Evolutionary conservation across 257 asterid genomes (phyloP), one percentile per base, ranked within the genome.

Genomic region (Solanum raphanifolium): DNA sequence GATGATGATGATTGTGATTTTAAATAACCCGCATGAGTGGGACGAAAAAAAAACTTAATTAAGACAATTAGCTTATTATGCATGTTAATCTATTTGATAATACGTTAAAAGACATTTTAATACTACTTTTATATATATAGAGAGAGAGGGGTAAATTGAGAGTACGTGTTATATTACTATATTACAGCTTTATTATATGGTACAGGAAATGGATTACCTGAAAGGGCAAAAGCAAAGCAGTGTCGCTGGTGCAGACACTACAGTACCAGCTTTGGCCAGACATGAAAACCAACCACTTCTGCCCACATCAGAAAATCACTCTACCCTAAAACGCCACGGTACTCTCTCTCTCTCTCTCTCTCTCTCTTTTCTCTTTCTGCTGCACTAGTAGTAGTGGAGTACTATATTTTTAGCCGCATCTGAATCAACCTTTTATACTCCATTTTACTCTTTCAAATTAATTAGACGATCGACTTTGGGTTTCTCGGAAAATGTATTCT

Each of bases 141-240:
- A 23, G 11, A 75, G 20, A 12, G 11, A 75, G 20, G 6, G 34
- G 43, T 12, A 43, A 85, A 41, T 13, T 66, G n/a, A 86, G 58
- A 38, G 66, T 21, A 48, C 71, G 25, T 86, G 25, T 86, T 7
- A 29, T 72, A 27, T 85, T 71, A 31, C 62, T 3, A 20, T 55
- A 55, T 55, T 55, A 55, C 66, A 12, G 38, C 25, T 85, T 85
- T 66, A 18, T 55, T 9, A 68, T 39, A 5, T 46, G 29, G 76
- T 60, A 86, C 91, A 91, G 92, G 89, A 85, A 88, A 79, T 85
- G 88, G 89, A 82, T 87, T 62, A 76, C 86, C 62, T 43, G 83
- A 23, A 86, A 27, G 34, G 15, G 87, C 76, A 74, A 71, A 87
- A 84, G 35, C 87, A 83, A 60, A 58, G 78, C 83, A 25, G 84